Conservation (phyloP, 441 rosid genomes). For the Flueggea neowawraea region DNA sequence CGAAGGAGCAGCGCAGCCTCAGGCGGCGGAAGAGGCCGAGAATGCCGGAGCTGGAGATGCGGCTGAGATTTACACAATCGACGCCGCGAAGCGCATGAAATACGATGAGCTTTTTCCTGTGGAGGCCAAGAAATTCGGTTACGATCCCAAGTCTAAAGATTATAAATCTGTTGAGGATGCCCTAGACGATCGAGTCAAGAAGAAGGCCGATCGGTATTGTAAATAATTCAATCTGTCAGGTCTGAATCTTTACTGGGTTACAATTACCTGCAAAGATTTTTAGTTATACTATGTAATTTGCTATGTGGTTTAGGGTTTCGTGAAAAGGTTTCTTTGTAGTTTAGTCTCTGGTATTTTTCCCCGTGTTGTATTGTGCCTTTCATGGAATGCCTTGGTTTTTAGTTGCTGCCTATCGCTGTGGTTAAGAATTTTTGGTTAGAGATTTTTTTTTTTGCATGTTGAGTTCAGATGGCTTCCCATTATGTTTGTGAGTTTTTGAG, state of each 20-base stretch:
- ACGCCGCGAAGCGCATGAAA: conserved; percentile 76
- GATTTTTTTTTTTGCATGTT: too few species aligned
- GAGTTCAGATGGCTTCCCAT: too few species aligned
- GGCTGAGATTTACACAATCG: conserved; percentile 55
- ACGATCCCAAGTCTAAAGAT: conserved; percentile 45
- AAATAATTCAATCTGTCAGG: conserved; percentile 29
- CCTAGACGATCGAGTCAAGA: conserved; percentile 90
- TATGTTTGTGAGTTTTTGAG: too few species aligned
- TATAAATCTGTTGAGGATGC: conserved; percentile 57
- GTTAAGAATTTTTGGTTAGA: too few species aligned
- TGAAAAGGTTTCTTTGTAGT: too few species aligned
- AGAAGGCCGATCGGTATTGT: conserved; percentile 94
- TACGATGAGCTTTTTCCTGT: conserved; percentile 86
- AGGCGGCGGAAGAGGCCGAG: neutral
- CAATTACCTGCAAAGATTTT: too few species aligned
- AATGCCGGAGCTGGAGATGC: neutral
- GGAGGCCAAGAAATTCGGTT: conserved; percentile 74
- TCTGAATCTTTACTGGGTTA: neutral
- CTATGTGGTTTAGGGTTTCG: too few species aligned
- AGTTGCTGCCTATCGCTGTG: too few species aligned
- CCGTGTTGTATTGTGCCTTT: too few species aligned
- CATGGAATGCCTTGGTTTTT: too few species aligned
- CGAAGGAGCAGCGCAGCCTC: neutral
- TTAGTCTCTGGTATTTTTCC: too few species aligned
- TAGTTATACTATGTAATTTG: too few species aligned